Conservation (phyloP, 75 land plant genomes). For the Azolla pinnata region DNA sequence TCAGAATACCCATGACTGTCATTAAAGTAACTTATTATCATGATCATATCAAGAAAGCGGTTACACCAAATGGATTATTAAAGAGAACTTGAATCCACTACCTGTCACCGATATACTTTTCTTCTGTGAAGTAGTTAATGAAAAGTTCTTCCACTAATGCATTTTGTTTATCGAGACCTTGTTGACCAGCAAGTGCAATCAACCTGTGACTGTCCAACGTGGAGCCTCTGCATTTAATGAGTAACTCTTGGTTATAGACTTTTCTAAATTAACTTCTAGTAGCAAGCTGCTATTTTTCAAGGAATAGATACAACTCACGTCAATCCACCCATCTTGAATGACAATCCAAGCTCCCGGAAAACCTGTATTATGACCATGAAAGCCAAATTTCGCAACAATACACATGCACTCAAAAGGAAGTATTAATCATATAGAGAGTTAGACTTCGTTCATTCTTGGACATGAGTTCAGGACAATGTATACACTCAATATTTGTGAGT, state of each 20-base stretch:
- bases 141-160: slow-evolving; percentile 59
- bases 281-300: background rate
- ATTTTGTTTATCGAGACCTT: slow-evolving; percentile 65
- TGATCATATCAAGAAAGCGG: too few species aligned
- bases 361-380: slow-evolving; percentile 26
- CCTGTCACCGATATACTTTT: slow-evolving; percentile 76
- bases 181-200: slow-evolving; percentile 57
- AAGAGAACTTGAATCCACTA: too few species aligned
- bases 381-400: background rate
- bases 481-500: too few species aligned
- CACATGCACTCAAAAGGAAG: too few species aligned
- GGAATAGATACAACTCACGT: slow-evolving; percentile 43
- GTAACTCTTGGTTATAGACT: background rate
- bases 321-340: slow-evolving; percentile 44
- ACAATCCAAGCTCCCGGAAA: slow-evolving; percentile 46
- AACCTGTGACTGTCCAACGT: slow-evolving; percentile 82
- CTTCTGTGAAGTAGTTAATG: slow-evolving; percentile 56
- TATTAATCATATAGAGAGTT: too few species aligned
- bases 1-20: too few species aligned
- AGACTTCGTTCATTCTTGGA: too few species aligned
- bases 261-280: background rate
- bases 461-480: too few species aligned
- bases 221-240: slow-evolving; percentile 67
- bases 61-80: too few species aligned
- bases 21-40: too few species aligned